phyloP scores from a whole-genome alignment of 495 filamentous ascomycete species.

The Daldinia concentrica region DNA sequence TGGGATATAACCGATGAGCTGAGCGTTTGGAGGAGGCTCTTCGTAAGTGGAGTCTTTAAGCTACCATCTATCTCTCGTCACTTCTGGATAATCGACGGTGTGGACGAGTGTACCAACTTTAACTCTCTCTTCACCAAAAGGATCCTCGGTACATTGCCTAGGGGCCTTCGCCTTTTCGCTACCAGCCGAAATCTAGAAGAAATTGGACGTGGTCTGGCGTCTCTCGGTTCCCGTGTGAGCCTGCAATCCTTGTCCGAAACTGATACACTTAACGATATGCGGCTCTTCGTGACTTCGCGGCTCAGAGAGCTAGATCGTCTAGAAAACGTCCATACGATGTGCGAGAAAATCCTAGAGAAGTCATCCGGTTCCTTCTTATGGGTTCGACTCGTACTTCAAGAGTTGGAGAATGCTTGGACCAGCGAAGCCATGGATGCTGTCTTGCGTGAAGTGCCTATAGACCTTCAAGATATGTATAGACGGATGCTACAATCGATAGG shows the following conservation, averaged over 20 bases:
- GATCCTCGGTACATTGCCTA: neutral
- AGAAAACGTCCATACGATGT: constrained; percentile 22
- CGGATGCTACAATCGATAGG: constrained; percentile 42
- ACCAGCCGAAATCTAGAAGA: neutral
- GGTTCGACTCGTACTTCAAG: constrained; percentile 45
- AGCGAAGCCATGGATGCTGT: constrained; percentile 44
- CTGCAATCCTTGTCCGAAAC: neutral
- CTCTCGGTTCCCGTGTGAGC: neutral
- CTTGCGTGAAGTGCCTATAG: constrained; percentile 38
- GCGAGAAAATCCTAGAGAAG: constrained; percentile 46
- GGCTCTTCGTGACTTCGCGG: neutral
- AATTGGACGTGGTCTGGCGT: neutral
- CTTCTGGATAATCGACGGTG: constrained; percentile 21
- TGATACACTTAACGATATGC: neutral
- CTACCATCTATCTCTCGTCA: constrained; percentile 5
- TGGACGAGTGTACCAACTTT: constrained; percentile 16
- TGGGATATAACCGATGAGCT: constrained; percentile 9
- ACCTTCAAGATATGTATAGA: constrained; percentile 40
- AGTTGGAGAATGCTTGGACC: constrained; percentile 43
- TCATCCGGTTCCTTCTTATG: constrained; percentile 50
- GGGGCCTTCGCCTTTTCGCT: neutral
- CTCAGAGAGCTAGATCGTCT: neutral
- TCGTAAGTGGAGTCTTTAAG: constrained; percentile 5
- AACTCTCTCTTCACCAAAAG: neutral
- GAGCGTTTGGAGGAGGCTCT: constrained; percentile 7